These are phyloP conservation scores for Zopfochytrium polystomum DNA, from an alignment of 371 early-diverging fungal genomes.

Conservation along the genomic window DNA sequence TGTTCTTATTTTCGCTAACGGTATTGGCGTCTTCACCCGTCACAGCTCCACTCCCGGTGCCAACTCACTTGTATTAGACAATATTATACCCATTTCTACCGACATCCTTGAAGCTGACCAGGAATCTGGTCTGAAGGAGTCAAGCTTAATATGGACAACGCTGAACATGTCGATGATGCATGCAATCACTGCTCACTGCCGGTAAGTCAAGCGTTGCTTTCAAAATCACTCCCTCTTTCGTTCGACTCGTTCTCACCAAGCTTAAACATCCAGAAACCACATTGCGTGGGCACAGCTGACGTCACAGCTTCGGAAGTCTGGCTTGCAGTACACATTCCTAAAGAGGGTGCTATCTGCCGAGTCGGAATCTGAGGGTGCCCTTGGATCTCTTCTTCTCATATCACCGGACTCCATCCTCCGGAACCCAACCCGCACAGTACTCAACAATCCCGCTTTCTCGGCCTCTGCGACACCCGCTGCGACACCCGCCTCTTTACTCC, in stretches of 20 bases:
- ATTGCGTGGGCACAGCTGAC: not conserved
- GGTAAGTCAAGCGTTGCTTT: not conserved
- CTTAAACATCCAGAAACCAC: not conserved
- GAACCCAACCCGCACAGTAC: too few relatives aligned
- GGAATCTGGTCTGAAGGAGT: slow-evolving; percentile 2
- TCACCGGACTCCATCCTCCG: too few relatives aligned
- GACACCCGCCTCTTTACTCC: too few relatives aligned
- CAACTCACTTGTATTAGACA: not conserved
- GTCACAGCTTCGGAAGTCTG: too few relatives aligned
- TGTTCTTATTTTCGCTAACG: not conserved
- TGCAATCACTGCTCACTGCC: not conserved
- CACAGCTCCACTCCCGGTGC: not conserved
- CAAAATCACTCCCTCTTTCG: not conserved
- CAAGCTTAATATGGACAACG: not conserved
- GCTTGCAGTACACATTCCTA: too few relatives aligned
- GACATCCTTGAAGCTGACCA: not conserved
- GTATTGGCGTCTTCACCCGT: not conserved
- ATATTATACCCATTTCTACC: not conserved
- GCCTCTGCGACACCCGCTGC: too few relatives aligned
- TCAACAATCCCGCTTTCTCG: too few relatives aligned
- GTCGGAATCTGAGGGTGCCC: too few relatives aligned
- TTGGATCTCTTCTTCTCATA: too few relatives aligned
- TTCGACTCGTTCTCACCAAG: not conserved
- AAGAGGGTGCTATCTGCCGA: too few relatives aligned
- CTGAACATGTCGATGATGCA: not conserved